phyloP scores from a whole-genome alignment of 1,284 basidiomycete species.

The Rhodotorula sp. region DNA sequence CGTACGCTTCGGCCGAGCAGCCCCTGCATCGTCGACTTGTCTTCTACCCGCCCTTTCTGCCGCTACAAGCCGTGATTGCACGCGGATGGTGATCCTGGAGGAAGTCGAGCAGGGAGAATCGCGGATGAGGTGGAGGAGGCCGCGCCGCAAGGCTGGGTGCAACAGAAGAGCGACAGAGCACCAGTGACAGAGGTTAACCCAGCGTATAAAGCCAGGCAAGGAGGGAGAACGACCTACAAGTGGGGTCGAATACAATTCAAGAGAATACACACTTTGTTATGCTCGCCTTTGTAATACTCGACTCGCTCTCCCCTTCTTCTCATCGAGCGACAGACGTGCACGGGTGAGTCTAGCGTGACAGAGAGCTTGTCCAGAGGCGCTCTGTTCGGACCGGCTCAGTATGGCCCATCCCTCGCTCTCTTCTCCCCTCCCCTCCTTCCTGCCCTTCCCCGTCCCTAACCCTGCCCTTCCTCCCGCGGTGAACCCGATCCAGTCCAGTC shows the following conservation, averaged over 20 bases:
- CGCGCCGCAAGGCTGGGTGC: background rate
- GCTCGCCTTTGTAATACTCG: too few relatives aligned
- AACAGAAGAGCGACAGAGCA: background rate
- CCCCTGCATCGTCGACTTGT: background rate
- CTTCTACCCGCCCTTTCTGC: background rate
- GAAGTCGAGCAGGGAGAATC: background rate
- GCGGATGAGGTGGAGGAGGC: too few relatives aligned
- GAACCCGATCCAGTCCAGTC: background rate
- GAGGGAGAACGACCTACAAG: background rate
- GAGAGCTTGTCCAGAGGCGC: background rate
- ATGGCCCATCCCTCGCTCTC: background rate
- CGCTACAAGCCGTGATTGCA: too few relatives aligned
- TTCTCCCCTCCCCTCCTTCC: background rate
- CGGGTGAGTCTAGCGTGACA: too few relatives aligned
- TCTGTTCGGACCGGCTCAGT: background rate
- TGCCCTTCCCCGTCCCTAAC: constrained; percentile 1
- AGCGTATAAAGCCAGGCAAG: too few relatives aligned
- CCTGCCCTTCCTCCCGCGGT: background rate
- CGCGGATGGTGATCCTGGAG: too few relatives aligned
- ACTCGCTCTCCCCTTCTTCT: background rate
- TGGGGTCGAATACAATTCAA: too few relatives aligned
- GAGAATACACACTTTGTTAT: too few relatives aligned
- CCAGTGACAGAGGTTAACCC: too few relatives aligned
- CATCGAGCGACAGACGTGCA: background rate
- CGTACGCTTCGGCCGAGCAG: background rate